Conservation (phyloP, 2,329 filamentous ascomycete species). For the Trichoderma sp. region DNA sequence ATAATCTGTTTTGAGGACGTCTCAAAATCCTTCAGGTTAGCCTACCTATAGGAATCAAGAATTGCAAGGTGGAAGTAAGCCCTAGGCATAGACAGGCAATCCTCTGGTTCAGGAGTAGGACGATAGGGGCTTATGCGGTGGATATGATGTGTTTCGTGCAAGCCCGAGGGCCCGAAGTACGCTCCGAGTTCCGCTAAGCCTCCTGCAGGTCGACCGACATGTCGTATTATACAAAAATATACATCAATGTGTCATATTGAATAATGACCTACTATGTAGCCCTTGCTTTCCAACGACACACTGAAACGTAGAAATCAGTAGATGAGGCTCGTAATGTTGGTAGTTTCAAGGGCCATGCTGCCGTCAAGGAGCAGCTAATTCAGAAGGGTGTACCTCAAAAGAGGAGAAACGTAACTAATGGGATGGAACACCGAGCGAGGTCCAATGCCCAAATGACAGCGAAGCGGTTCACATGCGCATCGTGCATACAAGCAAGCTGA, state of each 20-base stretch:
- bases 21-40: not conserved
- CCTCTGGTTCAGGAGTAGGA: not conserved
- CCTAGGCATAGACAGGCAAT: not conserved
- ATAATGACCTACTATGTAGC: too few relatives aligned
- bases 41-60: not conserved
- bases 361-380: not conserved
- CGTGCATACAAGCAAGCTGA: not conserved
- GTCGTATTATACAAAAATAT: too few relatives aligned
- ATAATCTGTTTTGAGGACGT: not conserved
- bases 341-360: not conserved
- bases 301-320: not conserved
- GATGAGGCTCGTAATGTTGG: not conserved
- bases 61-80: not conserved
- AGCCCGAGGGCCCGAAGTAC: not conserved
- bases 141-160: not conserved
- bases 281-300: not conserved
- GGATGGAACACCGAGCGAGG: not conserved
- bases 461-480: not conserved
- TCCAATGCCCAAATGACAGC: not conserved
- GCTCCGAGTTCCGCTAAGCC: conserved; percentile 1
- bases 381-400: not conserved
- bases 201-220: not conserved
- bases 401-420: not conserved
- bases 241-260: too few relatives aligned
- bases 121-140: not conserved